Conservation (phyloP, 768 basidiomycete species). For the Lactifluus rugatus region DNA sequence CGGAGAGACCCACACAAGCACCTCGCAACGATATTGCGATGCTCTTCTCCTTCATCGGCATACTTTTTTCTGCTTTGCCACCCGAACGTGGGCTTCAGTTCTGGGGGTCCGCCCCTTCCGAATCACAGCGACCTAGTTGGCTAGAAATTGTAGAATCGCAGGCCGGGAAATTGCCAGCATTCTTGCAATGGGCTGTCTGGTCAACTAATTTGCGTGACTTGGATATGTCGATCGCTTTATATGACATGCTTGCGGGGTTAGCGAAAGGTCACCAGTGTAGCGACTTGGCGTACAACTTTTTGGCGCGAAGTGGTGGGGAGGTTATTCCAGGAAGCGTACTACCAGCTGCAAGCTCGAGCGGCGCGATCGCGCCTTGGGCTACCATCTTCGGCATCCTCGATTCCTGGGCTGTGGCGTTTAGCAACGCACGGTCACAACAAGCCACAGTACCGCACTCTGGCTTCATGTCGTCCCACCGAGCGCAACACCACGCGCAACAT, state of each 20-base stretch:
- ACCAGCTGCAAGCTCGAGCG: slow-evolving; percentile 33
- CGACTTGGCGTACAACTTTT: slow-evolving; percentile 81
- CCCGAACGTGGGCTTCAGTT: slow-evolving; percentile 74
- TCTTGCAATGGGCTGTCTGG: slow-evolving; percentile 87
- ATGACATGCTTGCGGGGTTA: slow-evolving; percentile 82
- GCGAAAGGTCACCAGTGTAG: slow-evolving; percentile 79
- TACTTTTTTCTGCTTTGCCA: slow-evolving; percentile 66
- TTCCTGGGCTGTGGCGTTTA: slow-evolving; percentile 54
- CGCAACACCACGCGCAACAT: slow-evolving; percentile 33
- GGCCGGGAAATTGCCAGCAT: slow-evolving; percentile 54
- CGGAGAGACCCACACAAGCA: slow-evolving; percentile 29
- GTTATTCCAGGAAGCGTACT: slow-evolving; percentile 51
- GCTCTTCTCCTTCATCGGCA: slow-evolving; percentile 73
- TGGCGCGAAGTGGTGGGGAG: slow-evolving; percentile 67
- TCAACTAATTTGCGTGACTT: slow-evolving; percentile 66
- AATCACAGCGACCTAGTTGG: slow-evolving; percentile 38
- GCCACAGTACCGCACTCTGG: slow-evolving; percentile 21
- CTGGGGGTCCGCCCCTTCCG: slow-evolving; percentile 55
- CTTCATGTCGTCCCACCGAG: slow-evolving; percentile 29
- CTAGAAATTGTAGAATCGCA: slow-evolving; percentile 53
- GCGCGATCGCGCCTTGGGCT: slow-evolving; percentile 65
- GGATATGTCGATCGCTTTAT: slow-evolving; percentile 67
- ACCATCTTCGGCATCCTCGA: slow-evolving; percentile 68
- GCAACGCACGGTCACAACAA: slow-evolving; percentile 36
- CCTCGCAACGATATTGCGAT: slow-evolving; percentile 80